Conservation (phyloP, 306 rosid species). For the Quercus glauca region DNA sequence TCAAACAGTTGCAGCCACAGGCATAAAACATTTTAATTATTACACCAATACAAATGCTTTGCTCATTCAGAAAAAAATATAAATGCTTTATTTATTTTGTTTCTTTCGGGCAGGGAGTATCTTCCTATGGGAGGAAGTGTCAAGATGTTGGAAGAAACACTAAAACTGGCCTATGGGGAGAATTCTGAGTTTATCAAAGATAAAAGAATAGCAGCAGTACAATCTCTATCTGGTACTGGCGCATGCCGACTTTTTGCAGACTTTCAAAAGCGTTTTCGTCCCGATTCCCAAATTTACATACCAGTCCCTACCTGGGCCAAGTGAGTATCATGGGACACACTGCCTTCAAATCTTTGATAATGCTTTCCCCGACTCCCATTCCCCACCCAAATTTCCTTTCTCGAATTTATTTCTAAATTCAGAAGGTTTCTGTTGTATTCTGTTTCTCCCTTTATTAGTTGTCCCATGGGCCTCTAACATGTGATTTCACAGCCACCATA, state of each 20-base stretch:
- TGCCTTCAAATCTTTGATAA: constrained; percentile 6
- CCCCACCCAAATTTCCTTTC: background rate
- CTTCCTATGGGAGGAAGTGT: constrained; percentile 94
- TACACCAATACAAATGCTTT: constrained; percentile 15
- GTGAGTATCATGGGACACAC: constrained; percentile 41
- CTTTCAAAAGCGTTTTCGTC: constrained; percentile 87
- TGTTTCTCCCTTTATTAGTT: background rate
- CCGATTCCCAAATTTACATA: constrained; percentile 75
- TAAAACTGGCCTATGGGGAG: constrained; percentile 95
- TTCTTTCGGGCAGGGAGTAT: constrained; percentile 66
- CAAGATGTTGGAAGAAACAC: constrained; percentile 79
- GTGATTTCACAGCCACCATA: constrained; percentile 74
- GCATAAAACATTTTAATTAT: background rate
- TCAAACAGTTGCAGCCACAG: background rate
- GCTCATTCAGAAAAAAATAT: background rate
- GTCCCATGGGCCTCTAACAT: constrained; percentile 20
- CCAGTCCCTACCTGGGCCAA: constrained; percentile 93
- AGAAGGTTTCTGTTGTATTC: background rate
- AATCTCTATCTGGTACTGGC: constrained; percentile 95
- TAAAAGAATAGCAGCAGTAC: constrained; percentile 91
- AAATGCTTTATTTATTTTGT: constrained; percentile 17
- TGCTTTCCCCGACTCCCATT: background rate
- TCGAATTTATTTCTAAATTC: constrained; percentile 5
- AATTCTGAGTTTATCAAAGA: constrained; percentile 74
- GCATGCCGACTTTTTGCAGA: constrained; percentile 94